Evolutionary conservation across 2,329 filamentous ascomycete species (phyloP), one percentile per base, ranked within the genome.

Genomic region (Tolypocladium tundrense): DNA sequence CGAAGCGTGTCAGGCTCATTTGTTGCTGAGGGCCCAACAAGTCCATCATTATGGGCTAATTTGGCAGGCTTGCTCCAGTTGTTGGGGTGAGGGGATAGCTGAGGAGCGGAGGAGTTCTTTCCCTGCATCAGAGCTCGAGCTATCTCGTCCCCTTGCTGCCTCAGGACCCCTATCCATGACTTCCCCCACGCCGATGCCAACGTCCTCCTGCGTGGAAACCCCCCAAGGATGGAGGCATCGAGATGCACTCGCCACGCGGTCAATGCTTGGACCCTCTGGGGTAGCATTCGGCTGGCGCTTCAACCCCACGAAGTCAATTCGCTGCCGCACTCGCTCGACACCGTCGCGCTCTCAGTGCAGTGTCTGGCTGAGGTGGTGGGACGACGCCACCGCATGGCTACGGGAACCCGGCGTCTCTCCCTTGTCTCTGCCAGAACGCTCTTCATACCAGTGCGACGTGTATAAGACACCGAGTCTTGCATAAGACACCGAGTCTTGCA

Each of bases 341-440:
- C 41, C 2, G 41, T 21, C 11, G 42, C 42, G 13, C 42, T 27
- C 21, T 27, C 21, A 24, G 41, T 24, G 10, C 9, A 24, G n/a
- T 43, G 21, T 45, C 21, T 10, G 21, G 37, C 53, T 24, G 53
- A 31, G 37, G 24, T 45, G 33, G 14, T 19, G 13, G 45, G 14
- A 24, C 51, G 51, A 54, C 51, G 56, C 56, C 51, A 54, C 50
- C 51, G 56, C 56, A 54, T 57, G 51, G 56, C 56, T 19, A 31
- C 24, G 19, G 14, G 48, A 4, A 21, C 10, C 10, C 48, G 21
- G 8, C 10, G 16, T 14, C 13, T 16, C 24, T 16, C 24, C 3
- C 21, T 24, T 24, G 21, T 39, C 41, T 21, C 42, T 21, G 10
- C 24, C 21, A 48, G 43, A 33, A 31, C 13, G 43, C 7, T 33